These are phyloP conservation scores for Calycina herbarum DNA, from an alignment of 2,329 filamentous ascomycete genomes.

Conservation along the genomic window DNA sequence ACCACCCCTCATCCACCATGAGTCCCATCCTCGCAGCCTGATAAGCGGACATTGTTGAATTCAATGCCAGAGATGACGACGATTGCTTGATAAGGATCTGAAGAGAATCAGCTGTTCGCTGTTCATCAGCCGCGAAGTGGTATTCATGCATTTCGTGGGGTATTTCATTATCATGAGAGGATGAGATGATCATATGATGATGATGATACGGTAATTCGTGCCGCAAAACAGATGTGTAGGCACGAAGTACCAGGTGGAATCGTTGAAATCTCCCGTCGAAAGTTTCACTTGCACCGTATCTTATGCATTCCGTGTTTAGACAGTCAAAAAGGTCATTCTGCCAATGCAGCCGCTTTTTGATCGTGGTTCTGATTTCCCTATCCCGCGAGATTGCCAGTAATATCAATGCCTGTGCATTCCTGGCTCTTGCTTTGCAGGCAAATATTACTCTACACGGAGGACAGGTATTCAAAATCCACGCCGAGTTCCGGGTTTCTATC, in stretches of 20 bases:
- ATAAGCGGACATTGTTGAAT: slow-evolving; percentile 1
- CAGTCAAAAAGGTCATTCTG: not conserved
- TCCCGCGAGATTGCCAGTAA: not conserved
- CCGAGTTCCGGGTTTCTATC: not conserved
- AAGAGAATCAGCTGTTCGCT: not conserved
- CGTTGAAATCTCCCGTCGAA: no score
- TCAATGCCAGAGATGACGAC: slow-evolving; percentile 1
- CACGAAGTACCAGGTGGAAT: no score
- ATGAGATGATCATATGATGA: not conserved
- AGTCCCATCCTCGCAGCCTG: not conserved
- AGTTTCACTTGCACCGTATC: no score
- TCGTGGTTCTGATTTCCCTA: not conserved
- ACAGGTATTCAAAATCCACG: no score
- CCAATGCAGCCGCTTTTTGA: not conserved
- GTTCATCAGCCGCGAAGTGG: not conserved
- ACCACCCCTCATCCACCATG: not conserved
- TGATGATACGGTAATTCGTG: not conserved
- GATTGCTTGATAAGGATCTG: not conserved
- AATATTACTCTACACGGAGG: no score
- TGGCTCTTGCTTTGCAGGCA: no score
- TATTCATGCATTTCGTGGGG: not conserved
- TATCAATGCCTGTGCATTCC: no score
- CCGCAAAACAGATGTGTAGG: not conserved
- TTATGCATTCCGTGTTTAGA: not conserved
- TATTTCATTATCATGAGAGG: not conserved